Evolutionary conservation across 352 stramenopile species (phyloP), one percentile per base, ranked within the genome.

Genomic region (Globisporangium apiculatum): DNA sequence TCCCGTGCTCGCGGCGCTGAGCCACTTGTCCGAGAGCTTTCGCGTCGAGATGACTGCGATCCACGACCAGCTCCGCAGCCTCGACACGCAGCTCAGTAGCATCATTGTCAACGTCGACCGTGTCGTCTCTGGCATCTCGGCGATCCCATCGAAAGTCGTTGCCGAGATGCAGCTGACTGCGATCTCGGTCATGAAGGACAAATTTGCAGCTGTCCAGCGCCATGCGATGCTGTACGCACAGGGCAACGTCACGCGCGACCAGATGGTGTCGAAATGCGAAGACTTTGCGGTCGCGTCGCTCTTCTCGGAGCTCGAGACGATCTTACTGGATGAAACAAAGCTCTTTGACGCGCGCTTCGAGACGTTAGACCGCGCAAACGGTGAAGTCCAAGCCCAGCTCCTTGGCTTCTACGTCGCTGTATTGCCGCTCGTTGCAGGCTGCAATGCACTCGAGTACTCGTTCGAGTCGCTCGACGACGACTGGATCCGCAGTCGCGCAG

Each of bases 391-490:
- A 52, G n/a, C 63, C 5, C 67, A 71, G 40, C 55, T 81, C 6
- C 58, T 81, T 9, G 55, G 64, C 9, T 81, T 81, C 56, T 81
- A 81, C 67, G 50, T 81, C 36, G 74, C 72, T 12, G 67, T 71
- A 2, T 64, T 81, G 43, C 72, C 72, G 1, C 35, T 81, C 4
- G 72, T 74, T 38, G 64, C 65, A n/a, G 74, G 76, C 53, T 81
- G 72, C 67, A 81, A 81, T 48, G 52, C 69, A 8, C 69, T 81
- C 53, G 75, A 74, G 61, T 81, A 81, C 60, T 75, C 72, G 8
- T 43, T 78, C 12, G 61, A 71, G 31, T 81, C 72, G 4, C 52
- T 78, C 10, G 41, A 61, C 8, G 61, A 63, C 3, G 72, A 81
- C 55, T 69, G 72, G 35, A 54, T 54, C 14, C 46, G 46, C 4